phyloP scores from a whole-genome alignment of 2,329 filamentous ascomycete genomes.

The Neonectria hederae region DNA sequence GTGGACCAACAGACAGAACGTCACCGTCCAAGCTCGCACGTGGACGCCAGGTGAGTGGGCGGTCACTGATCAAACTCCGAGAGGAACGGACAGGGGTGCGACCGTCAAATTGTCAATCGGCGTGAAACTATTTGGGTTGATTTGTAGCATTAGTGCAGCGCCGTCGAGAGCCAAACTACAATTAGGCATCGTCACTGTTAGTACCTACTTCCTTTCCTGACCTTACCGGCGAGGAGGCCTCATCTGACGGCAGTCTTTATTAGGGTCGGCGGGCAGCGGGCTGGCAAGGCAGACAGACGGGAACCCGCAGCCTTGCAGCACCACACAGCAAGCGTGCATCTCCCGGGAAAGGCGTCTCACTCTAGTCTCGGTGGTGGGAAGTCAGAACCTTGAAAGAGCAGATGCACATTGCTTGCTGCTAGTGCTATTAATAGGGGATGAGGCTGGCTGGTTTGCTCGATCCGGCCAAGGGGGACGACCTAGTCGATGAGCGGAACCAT shows the following conservation, averaged over 20 bases:
- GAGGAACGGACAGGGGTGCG: not conserved
- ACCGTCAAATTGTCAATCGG: not conserved
- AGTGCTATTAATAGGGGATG: conserved; percentile 20
- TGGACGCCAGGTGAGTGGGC: not conserved
- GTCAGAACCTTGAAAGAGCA: conserved; percentile 25
- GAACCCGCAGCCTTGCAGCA: conserved; percentile 36
- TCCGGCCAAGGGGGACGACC: conserved; percentile 2
- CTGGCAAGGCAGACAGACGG: conserved; percentile 35
- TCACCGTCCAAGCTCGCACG: conserved; percentile 17
- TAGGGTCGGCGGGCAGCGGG: conserved; percentile 14
- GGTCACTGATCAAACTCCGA: not conserved
- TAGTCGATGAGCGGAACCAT: conserved; percentile 16
- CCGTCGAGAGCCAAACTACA: not conserved
- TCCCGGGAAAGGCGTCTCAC: conserved; percentile 27
- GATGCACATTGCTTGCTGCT: conserved; percentile 1
- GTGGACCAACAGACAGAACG: conserved; percentile 17
- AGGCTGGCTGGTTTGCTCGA: conserved; percentile 14
- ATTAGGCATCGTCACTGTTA: not conserved
- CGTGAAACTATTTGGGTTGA: conserved; percentile 15
- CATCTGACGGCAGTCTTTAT: conserved; percentile 22
- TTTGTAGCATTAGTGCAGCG: conserved; percentile 9
- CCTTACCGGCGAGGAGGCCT: conserved; percentile 33
- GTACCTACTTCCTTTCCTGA: not conserved
- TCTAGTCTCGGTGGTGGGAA: conserved; percentile 14
- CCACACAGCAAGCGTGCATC: conserved; percentile 8